phyloP scores from a whole-genome alignment of 1,139 yeast species.

The Candida mesenterica region DNA sequence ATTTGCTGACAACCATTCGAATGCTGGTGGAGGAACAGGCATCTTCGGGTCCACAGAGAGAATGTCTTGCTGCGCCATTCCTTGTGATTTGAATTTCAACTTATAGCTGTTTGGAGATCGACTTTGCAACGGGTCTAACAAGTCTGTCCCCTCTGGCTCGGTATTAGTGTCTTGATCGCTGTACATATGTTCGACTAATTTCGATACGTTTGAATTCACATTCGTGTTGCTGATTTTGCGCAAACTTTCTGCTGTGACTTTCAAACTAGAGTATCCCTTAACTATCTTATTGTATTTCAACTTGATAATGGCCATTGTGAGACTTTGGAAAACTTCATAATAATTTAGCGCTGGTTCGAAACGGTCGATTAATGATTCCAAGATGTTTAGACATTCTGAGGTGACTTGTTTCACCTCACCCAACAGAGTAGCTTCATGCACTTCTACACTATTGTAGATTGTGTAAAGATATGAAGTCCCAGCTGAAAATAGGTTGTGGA shows the following conservation, averaged over 20 bases:
- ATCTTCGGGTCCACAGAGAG: not conserved
- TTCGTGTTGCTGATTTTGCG: conserved; percentile 31
- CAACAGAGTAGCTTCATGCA: conserved; percentile 45
- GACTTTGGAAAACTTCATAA: conserved; percentile 65
- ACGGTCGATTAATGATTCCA: conserved; percentile 60
- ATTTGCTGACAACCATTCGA: conserved; percentile 29
- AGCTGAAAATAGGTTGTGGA: conserved; percentile 84
- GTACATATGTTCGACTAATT: conserved; percentile 33
- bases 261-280: conserved; percentile 20
- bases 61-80: not conserved
- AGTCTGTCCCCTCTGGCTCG: not conserved
- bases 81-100: conserved; percentile 1
- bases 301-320: conserved; percentile 69
- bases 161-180: conserved; percentile 8
- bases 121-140: conserved; percentile 9
- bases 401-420: conserved; percentile 57
- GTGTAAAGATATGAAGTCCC: conserved; percentile 82
- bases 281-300: conserved; percentile 52
- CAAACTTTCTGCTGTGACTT: conserved; percentile 18
- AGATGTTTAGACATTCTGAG: conserved; percentile 56
- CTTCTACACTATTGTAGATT: conserved; percentile 62
- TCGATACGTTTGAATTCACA: conserved; percentile 38
- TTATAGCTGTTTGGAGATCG: not conserved
- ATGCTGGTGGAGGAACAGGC: conserved; percentile 16
- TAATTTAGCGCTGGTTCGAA: conserved; percentile 82